Conservation (phyloP, 306 rosid genomes). For the cucumber (Cucumis sativus) region DNA sequence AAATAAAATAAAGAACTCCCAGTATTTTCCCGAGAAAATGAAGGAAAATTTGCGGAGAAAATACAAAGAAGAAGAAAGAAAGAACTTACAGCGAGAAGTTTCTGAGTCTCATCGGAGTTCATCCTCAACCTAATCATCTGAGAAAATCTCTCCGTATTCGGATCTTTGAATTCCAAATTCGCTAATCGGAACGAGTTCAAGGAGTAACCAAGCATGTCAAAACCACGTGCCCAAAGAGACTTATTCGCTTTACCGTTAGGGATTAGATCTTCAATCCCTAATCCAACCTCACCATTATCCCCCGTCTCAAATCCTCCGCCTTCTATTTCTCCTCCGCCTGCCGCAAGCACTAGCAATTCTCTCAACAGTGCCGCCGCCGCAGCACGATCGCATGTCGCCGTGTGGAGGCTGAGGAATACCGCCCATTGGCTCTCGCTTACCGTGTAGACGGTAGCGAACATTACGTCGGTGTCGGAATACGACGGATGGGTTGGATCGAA, state of each 20-base stretch:
- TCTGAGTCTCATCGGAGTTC: conserved; percentile 24
- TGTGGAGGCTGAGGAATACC: conserved; percentile 56
- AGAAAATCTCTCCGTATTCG: conserved; percentile 27
- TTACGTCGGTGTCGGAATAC: conserved; percentile 20
- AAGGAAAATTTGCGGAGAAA: not conserved
- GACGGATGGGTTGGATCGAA: conserved; percentile 6
- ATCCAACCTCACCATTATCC: conserved; percentile 19
- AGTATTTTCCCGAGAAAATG: not conserved
- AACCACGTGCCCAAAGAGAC: conserved; percentile 87
- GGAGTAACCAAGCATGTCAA: conserved; percentile 85
- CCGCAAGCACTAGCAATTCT: conserved; percentile 20
- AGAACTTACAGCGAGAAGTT: conserved; percentile 48
- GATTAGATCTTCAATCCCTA: conserved; percentile 56
- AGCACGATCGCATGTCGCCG: conserved; percentile 59
- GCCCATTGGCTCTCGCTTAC: conserved; percentile 29
- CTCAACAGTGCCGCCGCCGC: conserved; percentile 45
- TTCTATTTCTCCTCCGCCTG: not conserved
- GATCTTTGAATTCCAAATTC: conserved; percentile 41
- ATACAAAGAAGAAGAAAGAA: no score
- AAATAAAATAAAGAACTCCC: not conserved
- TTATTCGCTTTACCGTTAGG: conserved; percentile 50
- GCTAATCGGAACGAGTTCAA: conserved; percentile 52
- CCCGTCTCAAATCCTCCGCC: conserved; percentile 21
- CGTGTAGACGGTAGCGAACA: conserved; percentile 34
- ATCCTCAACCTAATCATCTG: conserved; percentile 44